These are phyloP conservation scores for Gossypium bickii DNA, from an alignment of 345 rosid species.

Conservation along the genomic window DNA sequence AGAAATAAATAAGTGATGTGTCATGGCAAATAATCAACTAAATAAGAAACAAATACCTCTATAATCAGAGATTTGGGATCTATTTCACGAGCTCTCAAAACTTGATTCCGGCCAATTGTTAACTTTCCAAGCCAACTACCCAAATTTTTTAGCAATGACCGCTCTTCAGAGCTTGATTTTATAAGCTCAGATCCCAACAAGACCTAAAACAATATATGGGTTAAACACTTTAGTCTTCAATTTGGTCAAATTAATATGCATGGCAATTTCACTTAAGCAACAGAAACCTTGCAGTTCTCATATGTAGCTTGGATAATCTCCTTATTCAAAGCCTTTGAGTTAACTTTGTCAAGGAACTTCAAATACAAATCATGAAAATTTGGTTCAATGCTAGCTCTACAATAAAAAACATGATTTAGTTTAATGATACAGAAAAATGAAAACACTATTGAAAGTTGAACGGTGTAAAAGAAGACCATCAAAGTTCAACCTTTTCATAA, in stretches of 20 bases:
- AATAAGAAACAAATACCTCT: constrained; percentile 48
- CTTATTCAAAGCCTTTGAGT: constrained; percentile 36
- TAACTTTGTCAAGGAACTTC: constrained; percentile 88
- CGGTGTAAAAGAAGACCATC: not conserved
- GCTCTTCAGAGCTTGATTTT: constrained; percentile 96
- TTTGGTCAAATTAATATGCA: not conserved
- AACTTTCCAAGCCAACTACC: constrained; percentile 99
- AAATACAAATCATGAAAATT: constrained; percentile 95
- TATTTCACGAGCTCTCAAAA: constrained; percentile 86
- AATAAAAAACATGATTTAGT: constrained; percentile 2
- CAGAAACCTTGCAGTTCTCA: constrained; percentile 91
- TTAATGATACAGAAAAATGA: not conserved
- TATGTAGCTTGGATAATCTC: constrained; percentile 74
- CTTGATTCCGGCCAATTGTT: constrained; percentile 95
- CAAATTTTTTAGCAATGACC: constrained; percentile 88
- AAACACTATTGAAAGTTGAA: not conserved
- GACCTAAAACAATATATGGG: constrained; percentile 47
- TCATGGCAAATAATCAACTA: not conserved
- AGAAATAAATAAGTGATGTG: not conserved
- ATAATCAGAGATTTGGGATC: constrained; percentile 97
- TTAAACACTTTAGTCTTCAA: not conserved
- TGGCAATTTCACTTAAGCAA: not conserved
- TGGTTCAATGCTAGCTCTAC: constrained; percentile 97
- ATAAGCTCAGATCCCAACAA: constrained; percentile 96
- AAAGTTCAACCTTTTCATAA: constrained; percentile 76